Percentiles rank a stretch among this genome's conserved stretches.
phyloP scores from a whole-genome alignment of 768 basidiomycete species.

The Vararia minispora region DNA sequence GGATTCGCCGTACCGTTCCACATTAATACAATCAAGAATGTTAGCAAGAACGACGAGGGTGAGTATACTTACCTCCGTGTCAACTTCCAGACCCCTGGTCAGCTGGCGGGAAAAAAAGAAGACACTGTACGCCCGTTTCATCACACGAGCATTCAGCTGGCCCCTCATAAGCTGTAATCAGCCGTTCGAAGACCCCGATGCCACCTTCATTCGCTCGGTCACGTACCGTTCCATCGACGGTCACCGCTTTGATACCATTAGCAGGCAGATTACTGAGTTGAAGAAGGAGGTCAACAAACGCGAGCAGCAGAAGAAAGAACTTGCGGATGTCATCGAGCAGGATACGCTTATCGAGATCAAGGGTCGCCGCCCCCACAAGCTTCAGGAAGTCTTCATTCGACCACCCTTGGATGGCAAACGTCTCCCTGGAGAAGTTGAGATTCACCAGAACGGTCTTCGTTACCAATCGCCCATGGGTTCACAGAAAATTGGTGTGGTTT shows the following conservation, averaged over 20 bases:
- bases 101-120: conserved; percentile 96
- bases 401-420: conserved; percentile 94
- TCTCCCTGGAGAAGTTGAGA: conserved; percentile 94
- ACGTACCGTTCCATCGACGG: conserved; percentile 88
- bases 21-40: conserved; percentile 97
- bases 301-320: conserved; percentile 95
- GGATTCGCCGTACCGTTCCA: conserved; percentile 97
- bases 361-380: conserved; percentile 73
- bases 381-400: conserved; percentile 87
- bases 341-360: conserved; percentile 82
- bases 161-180: conserved; percentile 19
- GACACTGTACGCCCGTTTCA: conserved; percentile 56
- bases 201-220: conserved; percentile 92
- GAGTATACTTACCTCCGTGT: conserved; percentile 91
- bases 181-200: conserved; percentile 95
- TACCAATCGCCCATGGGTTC: conserved; percentile 81
- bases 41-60: conserved; percentile 93
- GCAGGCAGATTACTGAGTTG: conserved; percentile 86
- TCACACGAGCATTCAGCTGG: neutral
- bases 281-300: conserved; percentile 97
- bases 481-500: conserved; percentile 75
- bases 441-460: conserved; percentile 93
- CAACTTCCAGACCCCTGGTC: conserved; percentile 98
- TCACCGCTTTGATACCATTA: conserved; percentile 80
- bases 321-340: conserved; percentile 97